Conservation (phyloP, 2,329 filamentous ascomycete species). For the Lojkania enalia region DNA sequence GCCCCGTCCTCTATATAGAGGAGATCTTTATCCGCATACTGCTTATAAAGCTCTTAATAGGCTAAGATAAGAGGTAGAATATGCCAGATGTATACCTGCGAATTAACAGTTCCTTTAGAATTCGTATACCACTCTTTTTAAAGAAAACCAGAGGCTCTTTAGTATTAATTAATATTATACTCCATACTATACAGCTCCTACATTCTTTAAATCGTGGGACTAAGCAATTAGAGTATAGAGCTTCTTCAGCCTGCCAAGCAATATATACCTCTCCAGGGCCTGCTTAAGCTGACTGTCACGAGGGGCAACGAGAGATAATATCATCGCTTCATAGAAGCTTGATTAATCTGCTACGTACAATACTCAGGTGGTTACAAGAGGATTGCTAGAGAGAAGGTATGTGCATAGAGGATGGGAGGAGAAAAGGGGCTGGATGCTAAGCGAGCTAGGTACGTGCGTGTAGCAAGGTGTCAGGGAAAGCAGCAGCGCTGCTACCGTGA, state of each 20-base stretch:
- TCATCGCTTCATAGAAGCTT: too few relatives aligned
- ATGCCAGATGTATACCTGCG: not conserved
- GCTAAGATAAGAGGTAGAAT: slow-evolving; percentile 1
- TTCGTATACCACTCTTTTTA: slow-evolving; percentile 9
- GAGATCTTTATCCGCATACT: not conserved
- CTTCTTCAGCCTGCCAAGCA: slow-evolving; percentile 7
- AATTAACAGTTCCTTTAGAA: slow-evolving; percentile 3
- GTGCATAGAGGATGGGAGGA: too few relatives aligned
- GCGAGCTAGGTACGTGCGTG: too few relatives aligned
- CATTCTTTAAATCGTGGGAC: slow-evolving; percentile 2
- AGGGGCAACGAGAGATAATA: too few relatives aligned
- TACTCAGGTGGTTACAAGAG: too few relatives aligned
- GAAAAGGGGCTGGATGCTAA: too few relatives aligned
- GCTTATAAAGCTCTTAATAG: not conserved
- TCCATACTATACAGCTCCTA: slow-evolving; percentile 7
- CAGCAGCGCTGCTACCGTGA: too few relatives aligned
- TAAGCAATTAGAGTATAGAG: slow-evolving; percentile 2
- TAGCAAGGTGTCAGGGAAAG: too few relatives aligned
- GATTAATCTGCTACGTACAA: too few relatives aligned
- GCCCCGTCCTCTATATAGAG: slow-evolving; percentile 7
- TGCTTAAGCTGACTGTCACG: not conserved
- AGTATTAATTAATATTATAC: slow-evolving; percentile 3
- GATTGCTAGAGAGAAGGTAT: too few relatives aligned
- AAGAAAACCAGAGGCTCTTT: slow-evolving; percentile 11
- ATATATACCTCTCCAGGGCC: slow-evolving; percentile 7